A percentile compares a stretch with the other conserved stretches of the same genome.
These are phyloP conservation scores for Stellera chamaejasme DNA, from an alignment of 345 rosid species.

Conservation along the genomic window DNA sequence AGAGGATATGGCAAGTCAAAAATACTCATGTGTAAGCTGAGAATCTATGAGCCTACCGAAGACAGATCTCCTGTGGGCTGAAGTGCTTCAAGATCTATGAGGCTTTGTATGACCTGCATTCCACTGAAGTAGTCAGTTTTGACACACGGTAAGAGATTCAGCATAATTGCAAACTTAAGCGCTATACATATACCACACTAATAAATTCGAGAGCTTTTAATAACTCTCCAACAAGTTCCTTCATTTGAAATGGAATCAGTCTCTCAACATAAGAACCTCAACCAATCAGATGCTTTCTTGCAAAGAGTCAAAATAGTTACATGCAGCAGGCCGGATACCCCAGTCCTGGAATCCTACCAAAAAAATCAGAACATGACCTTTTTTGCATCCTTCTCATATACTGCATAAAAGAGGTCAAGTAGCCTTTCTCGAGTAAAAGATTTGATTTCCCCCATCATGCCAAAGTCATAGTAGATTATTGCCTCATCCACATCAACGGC, in stretches of 20 bases:
- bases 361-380: conserved; percentile 39
- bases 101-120: conserved; percentile 69
- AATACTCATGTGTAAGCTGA: background rate
- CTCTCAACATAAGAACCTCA: too few species aligned
- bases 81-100: conserved; percentile 86
- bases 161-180: too few species aligned
- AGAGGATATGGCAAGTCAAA: background rate
- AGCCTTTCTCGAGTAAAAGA: conserved; percentile 76
- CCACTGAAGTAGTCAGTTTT: conserved; percentile 13
- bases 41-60: conserved; percentile 36
- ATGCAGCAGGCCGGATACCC: too few species aligned
- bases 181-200: too few species aligned
- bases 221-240: too few species aligned
- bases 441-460: conserved; percentile 99
- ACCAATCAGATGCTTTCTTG: too few species aligned
- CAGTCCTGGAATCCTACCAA: too few species aligned
- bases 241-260: too few species aligned
- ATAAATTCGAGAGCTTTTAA: too few species aligned
- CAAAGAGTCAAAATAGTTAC: too few species aligned
- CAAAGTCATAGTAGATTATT: conserved; percentile 89
- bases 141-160: background rate
- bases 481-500: conserved; percentile 81
- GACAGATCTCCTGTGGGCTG: conserved; percentile 96
- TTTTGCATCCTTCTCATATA: conserved; percentile 92
- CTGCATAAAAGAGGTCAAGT: conserved; percentile 82